A percentile compares a stretch with the other conserved stretches of the same genome.
Conservation (phyloP, 495 filamentous ascomycete species). For the Melanomma pulvis-pyrius region DNA sequence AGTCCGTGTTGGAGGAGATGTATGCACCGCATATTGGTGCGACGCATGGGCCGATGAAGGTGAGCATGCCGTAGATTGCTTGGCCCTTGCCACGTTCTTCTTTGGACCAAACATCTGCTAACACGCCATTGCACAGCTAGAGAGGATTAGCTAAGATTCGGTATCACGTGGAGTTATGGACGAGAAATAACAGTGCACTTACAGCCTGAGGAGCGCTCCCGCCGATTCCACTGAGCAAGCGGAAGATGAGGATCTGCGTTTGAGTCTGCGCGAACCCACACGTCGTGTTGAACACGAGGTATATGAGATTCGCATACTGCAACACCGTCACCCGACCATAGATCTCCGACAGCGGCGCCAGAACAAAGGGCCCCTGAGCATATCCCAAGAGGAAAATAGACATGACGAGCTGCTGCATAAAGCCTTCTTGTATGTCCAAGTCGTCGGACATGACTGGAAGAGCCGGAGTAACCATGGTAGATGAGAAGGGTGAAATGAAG, state of each 20-base stretch:
- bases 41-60: constrained; percentile 2
- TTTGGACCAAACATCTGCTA: not conserved
- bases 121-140: constrained; percentile 2
- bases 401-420: constrained; percentile 60
- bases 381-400: constrained; percentile 45
- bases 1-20: constrained; percentile 1
- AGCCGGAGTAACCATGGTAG: constrained; percentile 72
- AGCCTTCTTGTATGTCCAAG: constrained; percentile 58
- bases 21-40: not conserved
- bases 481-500: constrained; percentile 70
- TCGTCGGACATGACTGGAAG: constrained; percentile 58
- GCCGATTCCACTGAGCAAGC: constrained; percentile 62
- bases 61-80: constrained; percentile 3
- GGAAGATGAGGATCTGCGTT: constrained; percentile 57
- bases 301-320: constrained; percentile 65
- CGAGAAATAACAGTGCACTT: constrained; percentile 28
- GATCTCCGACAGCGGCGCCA: constrained; percentile 28
- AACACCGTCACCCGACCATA: constrained; percentile 19
- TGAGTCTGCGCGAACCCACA: constrained; percentile 58
- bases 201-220: constrained; percentile 58
- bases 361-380: constrained; percentile 20
- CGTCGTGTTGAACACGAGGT: constrained; percentile 61
- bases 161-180: not conserved
- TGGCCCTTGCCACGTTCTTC: constrained; percentile 6
- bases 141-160: too few relatives aligned